phyloP scores from a whole-genome alignment of 371 early-diverging fungal genomes.

The Thermomucor indicae-seudaticae region DNA sequence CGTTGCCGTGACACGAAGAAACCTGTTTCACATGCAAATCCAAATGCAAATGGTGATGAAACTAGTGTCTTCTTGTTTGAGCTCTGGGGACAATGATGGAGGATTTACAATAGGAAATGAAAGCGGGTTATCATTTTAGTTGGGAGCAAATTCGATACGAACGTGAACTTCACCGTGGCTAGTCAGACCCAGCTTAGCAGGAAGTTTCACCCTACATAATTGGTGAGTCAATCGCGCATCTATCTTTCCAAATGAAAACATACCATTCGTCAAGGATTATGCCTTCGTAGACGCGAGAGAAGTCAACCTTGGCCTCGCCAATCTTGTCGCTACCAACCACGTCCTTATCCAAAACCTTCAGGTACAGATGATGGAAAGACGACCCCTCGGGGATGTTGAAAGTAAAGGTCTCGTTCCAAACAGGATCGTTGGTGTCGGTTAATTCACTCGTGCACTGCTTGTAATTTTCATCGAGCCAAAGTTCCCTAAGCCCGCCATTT shows the following conservation, averaged over 20 bases:
- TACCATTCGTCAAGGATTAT: conserved; percentile 22
- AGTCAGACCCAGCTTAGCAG: conserved; percentile 32
- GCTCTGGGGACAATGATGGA: too few species aligned
- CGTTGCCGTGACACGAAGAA: too few species aligned
- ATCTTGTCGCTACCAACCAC: conserved; percentile 23
- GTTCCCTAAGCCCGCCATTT: conserved; percentile 10
- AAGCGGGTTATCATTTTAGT: too few species aligned
- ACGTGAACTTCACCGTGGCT: conserved; percentile 38
- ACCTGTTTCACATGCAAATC: too few species aligned
- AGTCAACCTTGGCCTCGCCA: conserved; percentile 24
- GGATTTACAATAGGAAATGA: too few species aligned
- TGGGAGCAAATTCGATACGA: conserved; percentile 18
- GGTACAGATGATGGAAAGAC: conserved; percentile 26
- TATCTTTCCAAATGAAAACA: not conserved
- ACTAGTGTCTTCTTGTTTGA: too few species aligned
- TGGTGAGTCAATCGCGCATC: too few species aligned
- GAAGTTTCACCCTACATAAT: conserved; percentile 18
- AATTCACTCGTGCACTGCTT: conserved; percentile 28
- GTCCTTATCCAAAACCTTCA: conserved; percentile 37
- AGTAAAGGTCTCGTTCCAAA: conserved; percentile 39
- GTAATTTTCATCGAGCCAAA: conserved; percentile 35
- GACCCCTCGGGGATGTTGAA: conserved; percentile 31
- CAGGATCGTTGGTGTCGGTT: conserved; percentile 30
- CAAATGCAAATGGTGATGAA: too few species aligned
- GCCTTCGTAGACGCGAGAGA: conserved; percentile 21